Percentiles rank a stretch among this genome's conserved stretches.
Evolutionary conservation across 352 stramenopile genomes (phyloP).

Genomic region (Globisporangium carolinianum): DNA sequence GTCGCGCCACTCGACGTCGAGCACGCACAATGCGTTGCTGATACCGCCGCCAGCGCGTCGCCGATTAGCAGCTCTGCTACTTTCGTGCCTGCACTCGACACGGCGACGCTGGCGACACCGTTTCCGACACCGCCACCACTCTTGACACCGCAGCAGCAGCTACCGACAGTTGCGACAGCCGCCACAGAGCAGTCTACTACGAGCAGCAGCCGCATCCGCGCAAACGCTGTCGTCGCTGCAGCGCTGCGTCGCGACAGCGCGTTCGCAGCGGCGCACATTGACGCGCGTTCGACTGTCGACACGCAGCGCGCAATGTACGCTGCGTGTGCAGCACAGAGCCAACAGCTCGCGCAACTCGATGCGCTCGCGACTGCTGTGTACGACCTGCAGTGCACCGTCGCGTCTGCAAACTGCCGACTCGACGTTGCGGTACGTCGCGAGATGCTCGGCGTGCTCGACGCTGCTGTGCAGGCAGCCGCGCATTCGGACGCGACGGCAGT

Average conservation of each 20-base stretch:
- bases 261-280: slow-evolving; percentile 15
- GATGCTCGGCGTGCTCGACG: slow-evolving; percentile 25
- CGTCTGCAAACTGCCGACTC: slow-evolving; percentile 16
- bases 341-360: slow-evolving; percentile 16
- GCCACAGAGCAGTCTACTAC: too few species aligned
- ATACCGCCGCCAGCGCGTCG: too few species aligned
- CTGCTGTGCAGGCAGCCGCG: slow-evolving; percentile 2
- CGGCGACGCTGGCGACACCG: too few species aligned
- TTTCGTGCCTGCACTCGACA: too few species aligned
- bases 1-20: too few species aligned
- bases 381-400: slow-evolving; percentile 30
- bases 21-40: too few species aligned
- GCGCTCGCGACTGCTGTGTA: slow-evolving; percentile 20
- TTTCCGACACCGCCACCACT: too few species aligned
- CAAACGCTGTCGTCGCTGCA: slow-evolving; percentile 27
- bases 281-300: too few species aligned
- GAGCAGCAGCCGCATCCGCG: slow-evolving; percentile 15
- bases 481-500: slow-evolving; percentile 2
- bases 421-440: slow-evolving; percentile 14
- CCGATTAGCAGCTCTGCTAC: too few species aligned
- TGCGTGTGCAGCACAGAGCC: slow-evolving; percentile 4
- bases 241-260: slow-evolving; percentile 21
- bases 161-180: background rate
- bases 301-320: slow-evolving; percentile 21
- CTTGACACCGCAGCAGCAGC: background rate